Percentiles rank a stretch among this genome's conserved stretches.
These are phyloP conservation scores for Panaeolus papilionaceus DNA, from an alignment of 768 basidiomycete species.

Conservation along the genomic window DNA sequence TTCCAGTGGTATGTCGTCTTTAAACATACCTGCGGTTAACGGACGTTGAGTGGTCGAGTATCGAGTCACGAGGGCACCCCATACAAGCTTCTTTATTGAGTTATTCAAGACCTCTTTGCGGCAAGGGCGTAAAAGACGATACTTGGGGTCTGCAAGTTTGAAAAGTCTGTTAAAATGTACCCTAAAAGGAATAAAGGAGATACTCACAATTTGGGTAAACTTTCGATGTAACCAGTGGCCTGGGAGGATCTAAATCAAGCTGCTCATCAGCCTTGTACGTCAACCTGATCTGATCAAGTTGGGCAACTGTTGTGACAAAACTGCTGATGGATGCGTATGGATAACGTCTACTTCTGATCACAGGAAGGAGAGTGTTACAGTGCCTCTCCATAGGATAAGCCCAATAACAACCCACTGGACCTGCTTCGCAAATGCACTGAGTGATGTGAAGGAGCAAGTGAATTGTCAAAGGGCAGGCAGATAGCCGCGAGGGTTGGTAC, in stretches of 20 bases:
- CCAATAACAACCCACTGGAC: too few relatives aligned
- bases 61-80: not conserved
- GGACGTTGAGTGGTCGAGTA: not conserved
- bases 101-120: not conserved
- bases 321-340: conserved; percentile 39
- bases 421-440: too few relatives aligned
- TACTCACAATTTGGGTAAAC: not conserved
- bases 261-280: conserved; percentile 31
- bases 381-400: conserved; percentile 29
- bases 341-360: conserved; percentile 35
- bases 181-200: too few relatives aligned
- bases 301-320: conserved; percentile 35
- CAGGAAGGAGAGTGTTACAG: conserved; percentile 37
- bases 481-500: conserved; percentile 25
- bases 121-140: not conserved
- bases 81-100: not conserved
- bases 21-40: not conserved
- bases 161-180: not conserved
- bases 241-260: conserved; percentile 26
- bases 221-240: not conserved
- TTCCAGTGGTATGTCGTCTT: not conserved
- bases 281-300: conserved; percentile 38
- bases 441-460: too few relatives aligned
- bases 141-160: not conserved
- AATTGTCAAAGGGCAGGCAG: conserved; percentile 31